Conservation (phyloP, 441 rosid genomes). For the Flueggea neowawraea region DNA sequence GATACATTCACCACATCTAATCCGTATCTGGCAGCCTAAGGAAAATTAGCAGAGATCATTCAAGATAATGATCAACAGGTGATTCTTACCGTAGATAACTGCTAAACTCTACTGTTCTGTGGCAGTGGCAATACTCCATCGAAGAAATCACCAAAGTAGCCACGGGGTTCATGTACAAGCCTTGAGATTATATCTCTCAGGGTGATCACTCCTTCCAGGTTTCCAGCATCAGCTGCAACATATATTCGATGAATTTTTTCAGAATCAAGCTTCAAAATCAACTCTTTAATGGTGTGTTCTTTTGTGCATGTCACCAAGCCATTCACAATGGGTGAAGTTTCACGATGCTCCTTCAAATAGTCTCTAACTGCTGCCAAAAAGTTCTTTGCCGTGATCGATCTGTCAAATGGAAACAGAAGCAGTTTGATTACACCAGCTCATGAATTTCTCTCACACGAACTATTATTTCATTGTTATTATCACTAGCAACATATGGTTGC, state of each 20-base stretch:
- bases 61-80: not conserved
- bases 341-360: constrained; percentile 57
- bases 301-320: constrained; percentile 76
- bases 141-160: constrained; percentile 97
- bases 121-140: constrained; percentile 91
- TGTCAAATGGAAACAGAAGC: constrained; percentile 15
- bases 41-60: no score
- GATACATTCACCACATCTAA: no score
- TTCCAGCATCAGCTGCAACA: constrained; percentile 73
- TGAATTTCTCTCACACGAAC: no score
- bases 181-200: constrained; percentile 88
- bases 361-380: constrained; percentile 67
- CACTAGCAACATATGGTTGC: no score
- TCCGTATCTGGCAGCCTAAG: no score
- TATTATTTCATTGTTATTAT: no score
- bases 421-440: no score
- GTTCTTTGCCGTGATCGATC: constrained; percentile 87
- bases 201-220: constrained; percentile 89
- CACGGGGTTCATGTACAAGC: constrained; percentile 91
- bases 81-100: constrained; percentile 2
- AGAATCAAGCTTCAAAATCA: constrained; percentile 67
- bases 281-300: constrained; percentile 56
- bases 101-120: constrained; percentile 63
- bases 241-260: constrained; percentile 74
- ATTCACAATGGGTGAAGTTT: constrained; percentile 43